Percentiles rank a stretch among this genome's conserved stretches.
Conservation (phyloP, 139 green algal genomes). For the Auxenochlorella pyrenoidosa region DNA sequence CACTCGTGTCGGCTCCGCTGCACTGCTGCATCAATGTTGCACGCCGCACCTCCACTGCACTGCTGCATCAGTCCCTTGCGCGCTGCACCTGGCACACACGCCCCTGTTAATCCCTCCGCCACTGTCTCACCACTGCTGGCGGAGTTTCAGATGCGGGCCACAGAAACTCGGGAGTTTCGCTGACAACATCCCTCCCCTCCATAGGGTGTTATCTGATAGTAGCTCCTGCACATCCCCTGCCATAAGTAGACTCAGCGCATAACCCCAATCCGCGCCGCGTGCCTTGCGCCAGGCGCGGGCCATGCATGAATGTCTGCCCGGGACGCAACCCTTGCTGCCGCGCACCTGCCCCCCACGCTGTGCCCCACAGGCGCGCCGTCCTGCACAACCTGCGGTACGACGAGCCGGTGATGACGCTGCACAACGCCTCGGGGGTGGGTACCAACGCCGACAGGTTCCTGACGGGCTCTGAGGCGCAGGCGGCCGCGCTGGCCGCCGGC, state of each 20-base stretch:
- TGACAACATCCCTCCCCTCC: conserved; percentile 36
- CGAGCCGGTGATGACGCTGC: conserved; percentile 61
- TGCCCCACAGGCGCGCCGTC: conserved; percentile 66
- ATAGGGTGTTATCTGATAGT: conserved; percentile 59
- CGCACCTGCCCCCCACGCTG: not conserved
- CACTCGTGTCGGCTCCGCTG: no score
- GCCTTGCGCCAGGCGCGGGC: no score
- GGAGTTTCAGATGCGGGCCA: conserved; percentile 53
- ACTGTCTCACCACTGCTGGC: conserved; percentile 4
- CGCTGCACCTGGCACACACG: conserved; percentile 15
- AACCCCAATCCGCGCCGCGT: no score
- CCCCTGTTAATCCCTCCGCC: conserved; percentile 52
- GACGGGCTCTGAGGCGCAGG: conserved; percentile 17
- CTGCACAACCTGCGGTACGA: conserved; percentile 89
- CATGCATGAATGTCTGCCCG: no score
- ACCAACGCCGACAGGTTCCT: conserved; percentile 31
- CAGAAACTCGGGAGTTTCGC: conserved; percentile 45
- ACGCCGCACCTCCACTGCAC: no score
- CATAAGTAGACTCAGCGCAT: no score
- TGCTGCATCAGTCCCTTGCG: no score
- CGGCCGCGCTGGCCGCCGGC: conserved; percentile 25
- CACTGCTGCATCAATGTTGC: no score
- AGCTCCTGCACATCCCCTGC: conserved; percentile 38
- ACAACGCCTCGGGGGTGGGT: conserved; percentile 80
- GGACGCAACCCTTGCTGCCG: not conserved